These are phyloP conservation scores for Knufia fluminis DNA, from an alignment of 2,329 filamentous ascomycete genomes.

Conservation along the genomic window DNA sequence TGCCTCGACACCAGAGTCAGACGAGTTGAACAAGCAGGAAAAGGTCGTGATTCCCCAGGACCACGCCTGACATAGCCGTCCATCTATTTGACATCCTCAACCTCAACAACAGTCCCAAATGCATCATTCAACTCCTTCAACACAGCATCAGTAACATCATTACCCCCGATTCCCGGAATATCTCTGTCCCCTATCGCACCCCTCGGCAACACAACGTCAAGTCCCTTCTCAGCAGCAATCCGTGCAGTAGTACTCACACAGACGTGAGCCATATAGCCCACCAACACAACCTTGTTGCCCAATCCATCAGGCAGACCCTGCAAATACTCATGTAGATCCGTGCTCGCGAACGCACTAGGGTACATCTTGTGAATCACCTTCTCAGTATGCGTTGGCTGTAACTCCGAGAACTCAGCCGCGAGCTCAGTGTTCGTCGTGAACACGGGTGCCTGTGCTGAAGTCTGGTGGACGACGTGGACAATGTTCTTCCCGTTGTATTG, in stretches of 20 bases:
- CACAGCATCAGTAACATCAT: slow-evolving; percentile 42
- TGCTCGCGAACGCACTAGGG: slow-evolving; percentile 53
- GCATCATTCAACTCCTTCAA: slow-evolving; percentile 54
- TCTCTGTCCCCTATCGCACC: slow-evolving; percentile 59
- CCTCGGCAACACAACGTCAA: slow-evolving; percentile 52
- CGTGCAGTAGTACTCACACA: slow-evolving; percentile 55
- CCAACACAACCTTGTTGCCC: slow-evolving; percentile 51
- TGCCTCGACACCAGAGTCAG: no score
- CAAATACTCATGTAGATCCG: slow-evolving; percentile 49
- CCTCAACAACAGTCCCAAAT: slow-evolving; percentile 50
- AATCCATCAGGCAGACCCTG: slow-evolving; percentile 32
- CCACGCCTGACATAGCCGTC: no score
- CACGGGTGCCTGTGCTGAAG: slow-evolving; percentile 52
- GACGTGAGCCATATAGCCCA: slow-evolving; percentile 48
- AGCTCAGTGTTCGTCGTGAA: slow-evolving; percentile 56
- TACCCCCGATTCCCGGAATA: slow-evolving; percentile 52
- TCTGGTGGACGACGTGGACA: slow-evolving; percentile 53
- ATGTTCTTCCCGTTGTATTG: slow-evolving; percentile 35
- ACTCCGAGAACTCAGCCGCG: slow-evolving; percentile 52
- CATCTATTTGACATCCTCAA: background rate
- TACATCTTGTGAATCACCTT: slow-evolving; percentile 50
- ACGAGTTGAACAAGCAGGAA: no score
- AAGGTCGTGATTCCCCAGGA: no score
- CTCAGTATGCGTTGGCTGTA: slow-evolving; percentile 47
- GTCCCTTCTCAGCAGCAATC: slow-evolving; percentile 51